phyloP scores from a whole-genome alignment of 225 moss, liverwort and hornwort genomes.

The Neckera pumila region DNA sequence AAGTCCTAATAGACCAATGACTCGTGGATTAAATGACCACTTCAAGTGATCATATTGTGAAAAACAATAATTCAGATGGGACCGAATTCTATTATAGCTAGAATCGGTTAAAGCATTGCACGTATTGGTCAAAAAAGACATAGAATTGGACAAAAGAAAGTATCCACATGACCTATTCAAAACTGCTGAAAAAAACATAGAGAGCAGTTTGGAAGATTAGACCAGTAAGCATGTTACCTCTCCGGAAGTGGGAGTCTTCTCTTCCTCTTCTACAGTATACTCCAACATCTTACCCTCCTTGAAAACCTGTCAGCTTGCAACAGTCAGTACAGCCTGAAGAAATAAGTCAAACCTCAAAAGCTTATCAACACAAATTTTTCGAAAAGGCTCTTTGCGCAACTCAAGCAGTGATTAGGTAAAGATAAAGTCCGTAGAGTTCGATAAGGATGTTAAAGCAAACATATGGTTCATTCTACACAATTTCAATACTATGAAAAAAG shows the following conservation, averaged over 20 bases:
- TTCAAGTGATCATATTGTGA: not conserved
- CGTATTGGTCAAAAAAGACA: not conserved
- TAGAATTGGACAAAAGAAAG: not conserved
- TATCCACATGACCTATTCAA: not conserved
- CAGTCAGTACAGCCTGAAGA: not conserved
- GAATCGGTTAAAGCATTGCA: not conserved
- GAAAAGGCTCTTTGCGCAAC: not conserved
- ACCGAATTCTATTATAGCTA: not conserved
- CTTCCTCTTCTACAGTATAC: conserved; percentile 71
- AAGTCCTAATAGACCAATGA: not conserved
- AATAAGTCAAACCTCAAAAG: not conserved
- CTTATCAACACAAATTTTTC: not conserved
- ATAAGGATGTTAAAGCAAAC: not conserved
- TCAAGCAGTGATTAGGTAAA: not conserved
- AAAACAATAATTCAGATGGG: not conserved
- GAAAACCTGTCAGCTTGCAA: conserved; percentile 45
- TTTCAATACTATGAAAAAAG: not conserved
- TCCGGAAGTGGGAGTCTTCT: conserved; percentile 42
- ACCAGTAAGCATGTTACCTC: conserved; percentile 30
- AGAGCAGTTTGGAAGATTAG: not conserved
- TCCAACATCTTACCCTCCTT: conserved; percentile 61
- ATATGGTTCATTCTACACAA: not conserved
- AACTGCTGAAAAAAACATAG: not conserved
- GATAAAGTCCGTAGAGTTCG: not conserved
- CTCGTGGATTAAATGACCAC: not conserved